These are phyloP conservation scores for Aspergillus mulundensis DNA, from an alignment of 495 filamentous ascomycete species.

Conservation along the genomic window DNA sequence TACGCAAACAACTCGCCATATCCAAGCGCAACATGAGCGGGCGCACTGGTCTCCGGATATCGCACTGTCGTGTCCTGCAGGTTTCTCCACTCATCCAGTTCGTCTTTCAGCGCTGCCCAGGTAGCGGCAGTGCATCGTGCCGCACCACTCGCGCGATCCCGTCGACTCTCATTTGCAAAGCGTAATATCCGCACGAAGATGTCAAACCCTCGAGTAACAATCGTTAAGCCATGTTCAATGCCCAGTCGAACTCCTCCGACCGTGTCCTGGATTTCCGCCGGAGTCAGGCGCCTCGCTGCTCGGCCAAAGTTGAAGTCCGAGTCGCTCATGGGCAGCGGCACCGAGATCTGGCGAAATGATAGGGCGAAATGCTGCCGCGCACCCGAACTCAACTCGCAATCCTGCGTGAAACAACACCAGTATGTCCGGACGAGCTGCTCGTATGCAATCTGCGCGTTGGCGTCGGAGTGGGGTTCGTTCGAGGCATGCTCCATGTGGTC, in stretches of 20 bases:
- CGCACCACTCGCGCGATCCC: constrained; percentile 22
- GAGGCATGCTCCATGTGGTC: constrained; percentile 42
- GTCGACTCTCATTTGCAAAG: constrained; percentile 42
- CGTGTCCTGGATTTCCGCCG: constrained; percentile 30
- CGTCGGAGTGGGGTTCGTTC: constrained; percentile 33
- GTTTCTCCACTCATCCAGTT: constrained; percentile 41
- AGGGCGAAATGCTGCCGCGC: constrained; percentile 43
- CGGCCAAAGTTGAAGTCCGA: constrained; percentile 39
- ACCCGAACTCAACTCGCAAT: constrained; percentile 43
- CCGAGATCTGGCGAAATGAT: constrained; percentile 41
- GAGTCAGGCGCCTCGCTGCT: constrained; percentile 30
- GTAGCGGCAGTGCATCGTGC: constrained; percentile 17
- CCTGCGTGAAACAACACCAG: constrained; percentile 44
- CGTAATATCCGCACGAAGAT: constrained; percentile 43
- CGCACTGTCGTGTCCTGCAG: constrained; percentile 38
- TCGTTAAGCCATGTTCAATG: constrained; percentile 37
- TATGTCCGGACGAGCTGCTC: constrained; percentile 45
- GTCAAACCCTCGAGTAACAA: constrained; percentile 42
- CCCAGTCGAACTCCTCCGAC: constrained; percentile 23
- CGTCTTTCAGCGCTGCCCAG: constrained; percentile 33
- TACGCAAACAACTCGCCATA: constrained; percentile 44
- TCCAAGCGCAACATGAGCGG: constrained; percentile 40
- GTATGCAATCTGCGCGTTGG: constrained; percentile 36
- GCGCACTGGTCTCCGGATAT: constrained; percentile 36
- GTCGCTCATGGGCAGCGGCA: constrained; percentile 41